These are phyloP conservation scores for Gastrolobium bilobum DNA, from an alignment of 306 rosid genomes.

Conservation along the genomic window DNA sequence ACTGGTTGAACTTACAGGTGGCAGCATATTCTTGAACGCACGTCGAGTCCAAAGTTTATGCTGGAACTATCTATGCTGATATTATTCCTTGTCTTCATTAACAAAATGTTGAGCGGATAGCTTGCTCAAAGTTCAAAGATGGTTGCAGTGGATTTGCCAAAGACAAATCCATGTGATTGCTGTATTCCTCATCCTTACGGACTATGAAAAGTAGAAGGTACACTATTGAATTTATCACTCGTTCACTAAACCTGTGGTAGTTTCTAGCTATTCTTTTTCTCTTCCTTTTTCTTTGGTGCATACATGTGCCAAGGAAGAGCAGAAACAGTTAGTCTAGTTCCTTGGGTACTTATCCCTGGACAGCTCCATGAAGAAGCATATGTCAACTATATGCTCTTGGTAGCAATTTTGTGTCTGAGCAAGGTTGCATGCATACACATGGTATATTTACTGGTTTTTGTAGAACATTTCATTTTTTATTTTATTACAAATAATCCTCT, in stretches of 20 bases:
- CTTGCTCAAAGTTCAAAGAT: slow-evolving; percentile 41
- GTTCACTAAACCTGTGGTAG: slow-evolving; percentile 24
- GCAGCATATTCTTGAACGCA: slow-evolving; percentile 58
- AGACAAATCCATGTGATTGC: slow-evolving; percentile 46
- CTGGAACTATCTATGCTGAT: slow-evolving; percentile 58
- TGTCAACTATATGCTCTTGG: not conserved
- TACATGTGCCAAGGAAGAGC: slow-evolving; percentile 10
- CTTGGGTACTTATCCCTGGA: not conserved
- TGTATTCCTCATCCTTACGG: slow-evolving; percentile 43
- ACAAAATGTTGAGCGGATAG: slow-evolving; percentile 54
- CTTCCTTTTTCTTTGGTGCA: not conserved
- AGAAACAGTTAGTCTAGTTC: slow-evolving; percentile 1
- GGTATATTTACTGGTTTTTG: slow-evolving; percentile 12
- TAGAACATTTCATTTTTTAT: not conserved
- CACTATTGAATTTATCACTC: slow-evolving; percentile 15
- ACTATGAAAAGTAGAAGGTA: slow-evolving; percentile 49
- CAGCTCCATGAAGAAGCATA: not conserved
- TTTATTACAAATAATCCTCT: not conserved
- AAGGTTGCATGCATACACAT: slow-evolving; percentile 14
- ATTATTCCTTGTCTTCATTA: slow-evolving; percentile 53
- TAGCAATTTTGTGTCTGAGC: slow-evolving; percentile 14
- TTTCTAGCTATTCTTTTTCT: slow-evolving; percentile 16
- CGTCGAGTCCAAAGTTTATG: slow-evolving; percentile 47
- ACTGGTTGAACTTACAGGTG: slow-evolving; percentile 87
- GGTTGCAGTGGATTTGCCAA: slow-evolving; percentile 39